Conservation (phyloP, 257 asterid genomes). For the Perilla frutescens region DNA sequence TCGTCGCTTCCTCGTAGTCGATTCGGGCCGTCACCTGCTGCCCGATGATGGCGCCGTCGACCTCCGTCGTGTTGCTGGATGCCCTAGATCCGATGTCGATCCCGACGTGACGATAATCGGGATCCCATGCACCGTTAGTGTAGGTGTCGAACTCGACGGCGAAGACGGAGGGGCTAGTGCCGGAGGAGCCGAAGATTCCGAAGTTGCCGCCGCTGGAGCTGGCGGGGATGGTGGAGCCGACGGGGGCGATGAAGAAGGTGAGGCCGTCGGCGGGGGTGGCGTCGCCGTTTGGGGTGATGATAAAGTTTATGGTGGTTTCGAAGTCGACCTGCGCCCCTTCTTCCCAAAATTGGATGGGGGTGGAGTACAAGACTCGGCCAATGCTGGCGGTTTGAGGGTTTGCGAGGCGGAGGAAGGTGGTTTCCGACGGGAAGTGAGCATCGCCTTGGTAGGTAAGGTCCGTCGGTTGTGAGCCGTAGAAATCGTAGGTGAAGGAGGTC, state of each 20-base stretch:
- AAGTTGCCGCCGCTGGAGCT: background rate
- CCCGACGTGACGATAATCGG: background rate
- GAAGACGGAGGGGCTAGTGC: background rate
- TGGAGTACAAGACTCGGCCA: background rate
- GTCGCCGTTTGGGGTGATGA: background rate
- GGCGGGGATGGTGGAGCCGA: background rate
- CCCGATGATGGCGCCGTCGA: background rate
- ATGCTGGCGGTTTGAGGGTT: background rate
- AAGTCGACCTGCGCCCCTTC: background rate
- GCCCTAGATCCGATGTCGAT: background rate
- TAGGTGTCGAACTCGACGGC: background rate
- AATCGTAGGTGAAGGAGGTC: background rate
- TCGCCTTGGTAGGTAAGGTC: slow-evolving; percentile 3
- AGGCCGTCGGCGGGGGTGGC: background rate
- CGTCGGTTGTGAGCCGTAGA: background rate
- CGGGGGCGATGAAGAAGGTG: slow-evolving; percentile 25
- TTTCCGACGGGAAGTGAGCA: background rate
- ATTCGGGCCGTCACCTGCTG: background rate
- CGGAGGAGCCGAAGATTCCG: background rate
- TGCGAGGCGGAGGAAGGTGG: background rate
- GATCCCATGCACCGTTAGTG: background rate
- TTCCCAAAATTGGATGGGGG: background rate
- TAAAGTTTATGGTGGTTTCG: slow-evolving; percentile 3
- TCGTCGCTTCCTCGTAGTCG: background rate
- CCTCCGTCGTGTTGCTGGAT: background rate